Conservation (phyloP, 371 early-diverging fungal species). For the Rhizomucor pusillus region DNA sequence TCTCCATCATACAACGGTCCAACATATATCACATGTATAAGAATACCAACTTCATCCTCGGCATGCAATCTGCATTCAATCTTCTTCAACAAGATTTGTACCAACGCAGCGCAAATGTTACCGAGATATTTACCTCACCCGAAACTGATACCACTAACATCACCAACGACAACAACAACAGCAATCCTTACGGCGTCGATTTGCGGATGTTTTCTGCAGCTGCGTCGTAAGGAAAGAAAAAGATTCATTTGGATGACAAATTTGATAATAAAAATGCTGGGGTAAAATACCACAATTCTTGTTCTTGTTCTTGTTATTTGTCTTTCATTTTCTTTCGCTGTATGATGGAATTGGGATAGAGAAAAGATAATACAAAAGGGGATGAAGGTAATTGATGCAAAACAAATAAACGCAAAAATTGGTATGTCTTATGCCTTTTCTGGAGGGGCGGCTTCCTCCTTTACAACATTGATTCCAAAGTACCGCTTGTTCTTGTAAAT, state of each 20-base stretch:
- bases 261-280: no score
- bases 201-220: constrained; percentile 18
- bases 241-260: no score
- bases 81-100: constrained; percentile 5
- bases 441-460: constrained; percentile 3
- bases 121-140: no score
- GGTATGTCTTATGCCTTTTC: background rate
- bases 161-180: constrained; percentile 5
- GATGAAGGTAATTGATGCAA: no score
- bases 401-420: no score
- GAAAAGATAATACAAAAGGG: background rate
- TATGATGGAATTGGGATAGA: background rate
- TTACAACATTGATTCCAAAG: constrained; percentile 37
- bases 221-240: constrained; percentile 22
- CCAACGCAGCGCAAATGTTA: constrained; percentile 6
- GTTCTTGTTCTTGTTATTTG: no score
- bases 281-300: no score
- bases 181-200: constrained; percentile 9
- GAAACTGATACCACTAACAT: no score
- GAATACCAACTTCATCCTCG: constrained; percentile 18
- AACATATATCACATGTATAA: constrained; percentile 26
- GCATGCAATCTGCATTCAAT: constrained; percentile 16
- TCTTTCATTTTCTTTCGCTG: background rate
- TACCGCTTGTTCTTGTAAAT: constrained; percentile 26
- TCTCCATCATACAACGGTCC: constrained; percentile 15